Evolutionary conservation across 768 basidiomycete species (phyloP), one percentile per base, ranked within the genome.

Genomic region (Zangia roseola): DNA sequence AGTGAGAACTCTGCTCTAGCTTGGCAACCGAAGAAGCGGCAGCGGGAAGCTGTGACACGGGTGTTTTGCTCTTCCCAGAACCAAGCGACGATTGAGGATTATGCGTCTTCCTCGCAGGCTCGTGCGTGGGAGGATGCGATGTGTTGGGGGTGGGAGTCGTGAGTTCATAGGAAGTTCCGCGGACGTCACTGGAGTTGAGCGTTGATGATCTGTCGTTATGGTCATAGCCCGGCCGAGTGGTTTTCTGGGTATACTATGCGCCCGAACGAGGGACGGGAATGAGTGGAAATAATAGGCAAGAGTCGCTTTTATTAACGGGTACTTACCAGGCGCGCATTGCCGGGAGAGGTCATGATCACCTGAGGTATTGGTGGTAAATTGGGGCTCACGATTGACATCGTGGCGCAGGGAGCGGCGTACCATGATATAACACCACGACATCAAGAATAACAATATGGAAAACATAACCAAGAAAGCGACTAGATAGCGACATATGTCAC

Each of bases 381-480:
- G 19, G n/a, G 28, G 28, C 12, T n/a, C n/a, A 13, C 33, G 36
- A n/a, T 24, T 12, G 40, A 35, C 9, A 26, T 16, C 43, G 40
- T 24, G 36, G 23, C 12, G 25, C 12, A 24, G 28, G 39, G 40
- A 45, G 23, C 34, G 23, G 64, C 78, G 43, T 47, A 90, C 91
- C 77, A 79, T 82, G 19, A 77, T 47, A 69, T 94, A 95, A 13
- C 84, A 78, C 91, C 91, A 93, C 0, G 84, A 37, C 74, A 82
- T 76, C 79, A 91, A 80, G n/a, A 84, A 53, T 39, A 79, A 80
- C 19, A 94, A 60, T 5, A 88, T 49, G 31, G 69, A 70, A 59
- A 84, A 93, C 1, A 84, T 75, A 2, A 78, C 74, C 43, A 94
- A 62, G 49, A 88, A 75, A 4, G 73, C 82, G 51, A 89, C 91